phyloP scores from a whole-genome alignment of 2,329 filamentous ascomycete genomes.

The Fusarium albidum region DNA sequence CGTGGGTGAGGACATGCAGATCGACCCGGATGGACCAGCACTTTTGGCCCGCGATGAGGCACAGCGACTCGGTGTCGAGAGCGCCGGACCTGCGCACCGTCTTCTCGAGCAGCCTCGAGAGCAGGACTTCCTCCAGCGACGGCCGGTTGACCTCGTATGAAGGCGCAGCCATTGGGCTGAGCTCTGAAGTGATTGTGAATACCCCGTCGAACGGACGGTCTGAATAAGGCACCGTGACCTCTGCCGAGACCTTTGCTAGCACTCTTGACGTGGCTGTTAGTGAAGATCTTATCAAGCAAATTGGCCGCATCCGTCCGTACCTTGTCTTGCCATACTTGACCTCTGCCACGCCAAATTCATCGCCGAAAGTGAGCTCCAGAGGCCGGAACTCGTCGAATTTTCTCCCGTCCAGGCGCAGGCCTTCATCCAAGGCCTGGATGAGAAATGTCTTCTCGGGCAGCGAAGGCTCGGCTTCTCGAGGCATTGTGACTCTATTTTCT shows the following conservation, averaged over 20 bases:
- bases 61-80: constrained; percentile 94
- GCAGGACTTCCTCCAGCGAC: constrained; percentile 83
- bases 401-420: constrained; percentile 85
- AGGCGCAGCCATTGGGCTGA: constrained; percentile 91
- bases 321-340: constrained; percentile 90
- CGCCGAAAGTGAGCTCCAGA: constrained; percentile 81
- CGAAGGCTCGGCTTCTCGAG: constrained; percentile 90
- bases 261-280: constrained; percentile 67
- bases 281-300: not conserved
- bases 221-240: constrained; percentile 83
- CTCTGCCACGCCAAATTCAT: constrained; percentile 90
- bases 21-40: constrained; percentile 93
- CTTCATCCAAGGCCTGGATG: constrained; percentile 80
- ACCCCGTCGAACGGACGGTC: constrained; percentile 96
- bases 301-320: constrained; percentile 62
- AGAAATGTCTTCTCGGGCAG: constrained; percentile 89
- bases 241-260: constrained; percentile 83
- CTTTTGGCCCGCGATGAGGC: constrained; percentile 88
- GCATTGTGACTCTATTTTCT: constrained; percentile 66
- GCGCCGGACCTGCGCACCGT: constrained; percentile 91
- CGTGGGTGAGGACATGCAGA: constrained; percentile 88
- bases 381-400: constrained; percentile 81
- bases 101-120: constrained; percentile 91
- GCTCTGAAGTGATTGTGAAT: constrained; percentile 90
- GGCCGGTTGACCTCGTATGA: constrained; percentile 87